Conservation (phyloP, 768 basidiomycete genomes). For the Hericium coralloides region DNA sequence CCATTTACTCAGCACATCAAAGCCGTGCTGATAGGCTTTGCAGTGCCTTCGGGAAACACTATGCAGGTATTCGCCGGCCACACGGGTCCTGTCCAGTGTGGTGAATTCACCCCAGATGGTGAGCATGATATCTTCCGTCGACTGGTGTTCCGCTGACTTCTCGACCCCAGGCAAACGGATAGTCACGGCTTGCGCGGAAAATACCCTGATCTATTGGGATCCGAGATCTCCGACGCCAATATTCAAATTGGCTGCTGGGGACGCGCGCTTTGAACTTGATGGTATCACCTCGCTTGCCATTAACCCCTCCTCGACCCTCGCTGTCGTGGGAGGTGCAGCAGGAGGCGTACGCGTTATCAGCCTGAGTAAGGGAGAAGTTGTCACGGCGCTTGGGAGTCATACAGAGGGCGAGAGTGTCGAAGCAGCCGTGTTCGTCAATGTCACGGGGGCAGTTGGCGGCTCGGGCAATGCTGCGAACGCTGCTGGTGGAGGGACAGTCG, state of each 20-base stretch:
- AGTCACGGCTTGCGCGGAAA: conserved; percentile 77
- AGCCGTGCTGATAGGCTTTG: background rate
- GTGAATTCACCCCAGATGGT: conserved; percentile 91
- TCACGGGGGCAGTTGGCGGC: conserved; percentile 46
- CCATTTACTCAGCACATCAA: background rate
- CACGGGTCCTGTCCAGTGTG: conserved; percentile 72
- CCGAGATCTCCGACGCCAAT: conserved; percentile 69
- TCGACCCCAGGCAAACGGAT: conserved; percentile 66
- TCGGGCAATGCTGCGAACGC: conserved; percentile 40
- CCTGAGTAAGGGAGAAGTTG: conserved; percentile 77
- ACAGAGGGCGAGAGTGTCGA: conserved; percentile 84
- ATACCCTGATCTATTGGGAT: conserved; percentile 85
- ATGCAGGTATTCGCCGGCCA: conserved; percentile 97
- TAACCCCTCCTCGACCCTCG: conserved; percentile 82
- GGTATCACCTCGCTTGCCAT: conserved; percentile 84
- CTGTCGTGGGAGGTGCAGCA: conserved; percentile 78
- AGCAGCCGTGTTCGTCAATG: conserved; percentile 73
- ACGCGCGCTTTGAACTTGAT: conserved; percentile 70
- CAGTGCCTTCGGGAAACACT: conserved; percentile 90
- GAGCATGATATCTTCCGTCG: conserved; percentile 4
- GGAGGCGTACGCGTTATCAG: conserved; percentile 86
- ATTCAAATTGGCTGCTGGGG: conserved; percentile 66
- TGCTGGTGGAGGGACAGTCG: conserved; percentile 51
- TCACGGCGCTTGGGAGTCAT: conserved; percentile 74
- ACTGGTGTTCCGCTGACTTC: background rate